phyloP scores from a whole-genome alignment of 2,329 filamentous ascomycete species.

The Apiospora rasikravindrae region DNA sequence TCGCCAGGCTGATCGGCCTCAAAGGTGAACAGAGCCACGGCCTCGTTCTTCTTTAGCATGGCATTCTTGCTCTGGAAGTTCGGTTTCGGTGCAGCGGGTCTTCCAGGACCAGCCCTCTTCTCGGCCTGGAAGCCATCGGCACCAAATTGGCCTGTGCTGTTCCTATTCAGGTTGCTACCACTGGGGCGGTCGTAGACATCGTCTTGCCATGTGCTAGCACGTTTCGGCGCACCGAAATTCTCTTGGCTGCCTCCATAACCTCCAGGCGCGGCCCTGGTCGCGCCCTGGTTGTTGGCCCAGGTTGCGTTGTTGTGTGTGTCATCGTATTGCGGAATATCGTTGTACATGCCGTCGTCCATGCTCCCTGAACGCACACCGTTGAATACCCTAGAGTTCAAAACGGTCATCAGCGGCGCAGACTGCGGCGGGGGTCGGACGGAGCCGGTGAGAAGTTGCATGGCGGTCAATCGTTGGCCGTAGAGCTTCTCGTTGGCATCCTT shows the following conservation, averaged over 20 bases:
- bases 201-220: slow-evolving; percentile 76
- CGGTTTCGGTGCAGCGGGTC: slow-evolving; percentile 89
- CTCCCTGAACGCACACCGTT: slow-evolving; percentile 61
- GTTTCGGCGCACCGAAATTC: slow-evolving; percentile 61
- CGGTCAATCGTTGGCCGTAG: slow-evolving; percentile 83
- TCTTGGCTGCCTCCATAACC: slow-evolving; percentile 39
- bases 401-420: slow-evolving; percentile 81
- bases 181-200: slow-evolving; percentile 71
- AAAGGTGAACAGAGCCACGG: slow-evolving; percentile 90
- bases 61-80: slow-evolving; percentile 70
- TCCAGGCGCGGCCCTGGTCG: slow-evolving; percentile 30
- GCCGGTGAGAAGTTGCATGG: slow-evolving; percentile 80
- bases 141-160: slow-evolving; percentile 56
- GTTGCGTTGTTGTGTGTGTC: slow-evolving; percentile 80
- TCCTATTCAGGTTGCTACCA: slow-evolving; percentile 49
- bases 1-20: slow-evolving; percentile 93
- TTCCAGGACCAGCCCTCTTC: slow-evolving; percentile 65
- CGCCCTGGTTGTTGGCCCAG: slow-evolving; percentile 80
- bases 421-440: slow-evolving; percentile 78
- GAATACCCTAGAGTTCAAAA: slow-evolving; percentile 87
- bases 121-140: slow-evolving; percentile 53
- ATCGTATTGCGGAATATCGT: slow-evolving; percentile 90
- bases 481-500: slow-evolving; percentile 97
- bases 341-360: slow-evolving; percentile 78
- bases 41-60: slow-evolving; percentile 73